These are phyloP conservation scores for Solidago caesia DNA, from an alignment of 129 eudicot species.

Conservation along the genomic window DNA sequence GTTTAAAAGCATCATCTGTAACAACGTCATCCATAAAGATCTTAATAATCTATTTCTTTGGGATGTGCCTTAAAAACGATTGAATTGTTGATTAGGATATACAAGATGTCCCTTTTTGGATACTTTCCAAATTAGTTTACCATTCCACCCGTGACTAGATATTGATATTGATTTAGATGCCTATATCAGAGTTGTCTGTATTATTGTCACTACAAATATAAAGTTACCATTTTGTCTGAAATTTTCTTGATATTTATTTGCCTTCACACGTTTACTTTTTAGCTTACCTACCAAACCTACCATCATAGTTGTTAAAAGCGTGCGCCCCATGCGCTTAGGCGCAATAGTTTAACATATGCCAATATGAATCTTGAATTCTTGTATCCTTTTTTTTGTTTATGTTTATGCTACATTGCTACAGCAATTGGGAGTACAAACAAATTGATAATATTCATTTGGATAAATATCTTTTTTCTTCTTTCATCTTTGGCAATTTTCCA, in stretches of 20 bases:
- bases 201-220: neutral
- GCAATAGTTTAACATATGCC: neutral
- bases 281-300: too few relatives aligned
- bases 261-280: neutral
- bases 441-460: neutral
- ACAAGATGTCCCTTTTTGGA: neutral
- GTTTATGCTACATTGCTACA: neutral
- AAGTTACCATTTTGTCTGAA: neutral
- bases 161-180: neutral
- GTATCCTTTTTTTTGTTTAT: neutral
- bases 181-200: neutral
- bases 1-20: conserved; percentile 1
- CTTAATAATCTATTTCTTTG: neutral
- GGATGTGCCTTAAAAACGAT: neutral
- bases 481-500: neutral
- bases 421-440: neutral
- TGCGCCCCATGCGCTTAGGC: too few relatives aligned
- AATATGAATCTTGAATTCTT: neutral
- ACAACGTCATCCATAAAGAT: neutral
- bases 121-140: neutral
- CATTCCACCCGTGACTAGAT: neutral
- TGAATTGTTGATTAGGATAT: conserved; percentile 11
- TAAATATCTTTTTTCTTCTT: neutral
- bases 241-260: neutral
- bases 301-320: too few relatives aligned